These are phyloP conservation scores for Kluyveromyces marxianus DNA, from an alignment of 1,139 yeast species.

Conservation along the genomic window DNA sequence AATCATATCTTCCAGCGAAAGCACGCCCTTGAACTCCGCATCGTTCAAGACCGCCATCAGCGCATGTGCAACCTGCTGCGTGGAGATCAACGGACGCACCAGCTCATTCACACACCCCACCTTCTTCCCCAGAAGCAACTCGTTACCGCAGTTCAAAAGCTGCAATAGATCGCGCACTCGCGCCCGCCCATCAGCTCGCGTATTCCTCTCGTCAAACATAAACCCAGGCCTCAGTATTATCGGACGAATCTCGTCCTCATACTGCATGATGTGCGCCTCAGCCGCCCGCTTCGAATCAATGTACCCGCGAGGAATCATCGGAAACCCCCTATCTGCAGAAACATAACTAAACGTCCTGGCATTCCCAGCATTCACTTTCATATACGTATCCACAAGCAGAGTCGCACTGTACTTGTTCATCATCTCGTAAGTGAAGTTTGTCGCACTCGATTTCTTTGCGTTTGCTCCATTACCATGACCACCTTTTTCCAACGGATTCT, in stretches of 20 bases:
- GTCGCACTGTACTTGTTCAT: conserved; percentile 68
- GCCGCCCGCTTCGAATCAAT: conserved; percentile 72
- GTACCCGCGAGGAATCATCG: conserved; percentile 62
- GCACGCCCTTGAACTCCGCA: conserved; percentile 46
- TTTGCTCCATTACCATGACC: too few species aligned
- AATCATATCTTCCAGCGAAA: conserved; percentile 46
- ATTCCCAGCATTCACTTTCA: conserved; percentile 21
- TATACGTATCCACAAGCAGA: conserved; percentile 50
- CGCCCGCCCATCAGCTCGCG: conserved; percentile 31
- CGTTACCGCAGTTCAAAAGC: conserved; percentile 39
- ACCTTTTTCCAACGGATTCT: conserved; percentile 44
- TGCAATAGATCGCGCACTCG: conserved; percentile 31
- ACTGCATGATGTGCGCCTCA: conserved; percentile 44
- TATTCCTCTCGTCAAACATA: conserved; percentile 54
- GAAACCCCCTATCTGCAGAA: conserved; percentile 70
- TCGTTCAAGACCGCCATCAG: conserved; percentile 50
- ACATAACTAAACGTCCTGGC: conserved; percentile 53
- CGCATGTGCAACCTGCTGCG: conserved; percentile 59
- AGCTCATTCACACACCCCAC: conserved; percentile 37
- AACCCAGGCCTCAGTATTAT: conserved; percentile 74
- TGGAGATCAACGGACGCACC: conserved; percentile 59
- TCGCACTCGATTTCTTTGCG: conserved; percentile 26
- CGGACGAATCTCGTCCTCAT: conserved; percentile 40
- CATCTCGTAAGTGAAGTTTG: conserved; percentile 46
- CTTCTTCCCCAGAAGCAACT: conserved; percentile 29